Conservation (phyloP, 257 asterid genomes). For the Pogostemon cablin region DNA sequence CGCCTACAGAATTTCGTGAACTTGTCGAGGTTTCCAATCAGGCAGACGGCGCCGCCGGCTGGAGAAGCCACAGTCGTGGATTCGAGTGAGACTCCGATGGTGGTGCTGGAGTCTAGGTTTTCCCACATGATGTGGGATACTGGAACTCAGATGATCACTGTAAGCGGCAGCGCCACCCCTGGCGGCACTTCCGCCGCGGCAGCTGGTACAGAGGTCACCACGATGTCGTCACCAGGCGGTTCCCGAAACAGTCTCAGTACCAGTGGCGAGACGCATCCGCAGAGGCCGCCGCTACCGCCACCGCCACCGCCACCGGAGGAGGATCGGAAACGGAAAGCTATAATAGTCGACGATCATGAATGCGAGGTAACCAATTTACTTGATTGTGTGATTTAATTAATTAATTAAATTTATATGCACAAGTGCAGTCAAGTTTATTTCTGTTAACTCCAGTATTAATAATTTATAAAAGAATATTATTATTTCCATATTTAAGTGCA, state of each 20-base stretch:
- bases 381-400: background rate
- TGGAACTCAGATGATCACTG: slow-evolving; percentile 32
- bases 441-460: too few relatives aligned
- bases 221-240: slow-evolving; percentile 61
- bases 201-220: slow-evolving; percentile 47
- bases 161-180: slow-evolving; percentile 26
- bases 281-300: slow-evolving; percentile 17
- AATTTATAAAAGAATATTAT: background rate
- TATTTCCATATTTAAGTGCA: too few relatives aligned
- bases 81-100: slow-evolving; percentile 50
- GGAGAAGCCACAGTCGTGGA: slow-evolving; percentile 55
- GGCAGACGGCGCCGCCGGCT: slow-evolving; percentile 35
- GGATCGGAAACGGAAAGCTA: slow-evolving; percentile 69
- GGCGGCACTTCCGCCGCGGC: slow-evolving; percentile 34
- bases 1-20: slow-evolving; percentile 50
- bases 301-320: slow-evolving; percentile 25
- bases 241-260: slow-evolving; percentile 55
- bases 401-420: too few relatives aligned
- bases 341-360: slow-evolving; percentile 58
- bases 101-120: slow-evolving; percentile 39
- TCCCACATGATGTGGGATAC: slow-evolving; percentile 37
- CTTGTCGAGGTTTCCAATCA: slow-evolving; percentile 55
- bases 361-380: slow-evolving; percentile 53
- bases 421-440: background rate
- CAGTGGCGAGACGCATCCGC: slow-evolving; percentile 45